Base-by-base conservation (phyloP, 202 grass and related monocot genomes). In the Panicum virgatum region DNA sequence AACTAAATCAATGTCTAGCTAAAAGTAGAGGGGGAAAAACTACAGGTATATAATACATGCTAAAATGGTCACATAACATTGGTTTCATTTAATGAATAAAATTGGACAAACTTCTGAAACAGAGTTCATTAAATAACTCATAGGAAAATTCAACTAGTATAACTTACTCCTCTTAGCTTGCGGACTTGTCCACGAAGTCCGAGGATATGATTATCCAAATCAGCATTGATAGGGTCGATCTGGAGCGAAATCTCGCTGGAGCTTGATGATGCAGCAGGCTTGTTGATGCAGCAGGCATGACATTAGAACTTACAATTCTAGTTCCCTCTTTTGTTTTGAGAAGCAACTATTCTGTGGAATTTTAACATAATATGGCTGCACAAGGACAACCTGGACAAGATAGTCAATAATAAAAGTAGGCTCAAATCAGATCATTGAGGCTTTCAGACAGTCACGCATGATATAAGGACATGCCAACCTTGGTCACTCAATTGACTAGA, bases 151-250 rank as follows among this genome's bases (percentile, higher is more conserved):
- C 48, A 46, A 34, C 6, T 6, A 29, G 3, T 30, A 47, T 23
- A 47, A 89, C 88, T 83, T 73, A 97, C 94, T 32, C 94, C 82
- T 92, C 89, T 98, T 61, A 98, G 78, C 56, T 81, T 88, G 12
- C 73, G 66, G 23, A 93, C 43, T 79, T 94, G 83, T 32, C 90
- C 86, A 65, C 51, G 77, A 40, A 97, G 82, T 15, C 92, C 79
- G 16, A 77, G 45, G 73, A 98, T 91, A 75, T 88, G 85, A 37
- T 98, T 82, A 72, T 93, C 92, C 80, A 94, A 64, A 47, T 98
- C 88, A 13, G 62, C 82, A 78, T 89, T 86, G 56, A 91, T 88
- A 43, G 90, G 94, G 76, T 97, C 92, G 25, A 92, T 97, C 88
- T 90, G 91, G 42, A 91, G 74, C 32, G 91, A 91, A 50, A 97